Conservation (phyloP, 768 basidiomycete species). For the Rhizopogon roseolus region DNA sequence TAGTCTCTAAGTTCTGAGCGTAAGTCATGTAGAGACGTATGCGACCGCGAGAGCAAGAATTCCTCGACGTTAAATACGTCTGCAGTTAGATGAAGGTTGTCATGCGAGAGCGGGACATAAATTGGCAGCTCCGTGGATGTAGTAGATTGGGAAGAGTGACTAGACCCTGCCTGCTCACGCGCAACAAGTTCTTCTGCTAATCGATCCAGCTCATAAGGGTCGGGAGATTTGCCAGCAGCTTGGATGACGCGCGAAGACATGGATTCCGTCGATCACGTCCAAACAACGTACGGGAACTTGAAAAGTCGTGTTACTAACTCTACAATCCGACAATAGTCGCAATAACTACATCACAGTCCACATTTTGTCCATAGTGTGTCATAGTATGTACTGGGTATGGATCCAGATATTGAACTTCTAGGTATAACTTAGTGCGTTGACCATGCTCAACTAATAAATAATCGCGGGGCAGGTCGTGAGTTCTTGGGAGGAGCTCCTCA, state of each 20-base stretch:
- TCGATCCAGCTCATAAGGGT: slow-evolving; percentile 66
- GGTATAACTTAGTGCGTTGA: not conserved
- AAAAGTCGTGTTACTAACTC: no score
- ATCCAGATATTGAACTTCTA: no score
- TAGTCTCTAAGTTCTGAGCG: slow-evolving; percentile 86
- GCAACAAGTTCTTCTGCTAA: slow-evolving; percentile 67
- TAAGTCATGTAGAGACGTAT: slow-evolving; percentile 83
- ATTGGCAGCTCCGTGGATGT: slow-evolving; percentile 45
- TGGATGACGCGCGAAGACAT: slow-evolving; percentile 3
- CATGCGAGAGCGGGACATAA: slow-evolving; percentile 72
- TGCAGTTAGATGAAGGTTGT: slow-evolving; percentile 67
- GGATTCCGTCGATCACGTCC: not conserved
- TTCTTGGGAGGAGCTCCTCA: not conserved
- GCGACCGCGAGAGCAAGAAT: slow-evolving; percentile 82
- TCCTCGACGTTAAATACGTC: slow-evolving; percentile 75
- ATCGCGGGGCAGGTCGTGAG: not conserved
- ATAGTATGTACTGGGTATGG: not conserved
- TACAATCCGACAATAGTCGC: no score
- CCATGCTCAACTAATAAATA: not conserved
- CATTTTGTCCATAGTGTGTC: not conserved
- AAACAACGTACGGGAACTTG: not conserved
- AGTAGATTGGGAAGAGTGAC: slow-evolving; percentile 3
- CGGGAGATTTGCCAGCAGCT: slow-evolving; percentile 15
- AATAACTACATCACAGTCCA: not conserved
- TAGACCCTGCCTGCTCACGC: slow-evolving; percentile 38